A percentile compares a stretch with the other conserved stretches of the same genome.
Evolutionary conservation across 306 rosid genomes (phyloP).

Genomic region (Luffa aegyptiaca): DNA sequence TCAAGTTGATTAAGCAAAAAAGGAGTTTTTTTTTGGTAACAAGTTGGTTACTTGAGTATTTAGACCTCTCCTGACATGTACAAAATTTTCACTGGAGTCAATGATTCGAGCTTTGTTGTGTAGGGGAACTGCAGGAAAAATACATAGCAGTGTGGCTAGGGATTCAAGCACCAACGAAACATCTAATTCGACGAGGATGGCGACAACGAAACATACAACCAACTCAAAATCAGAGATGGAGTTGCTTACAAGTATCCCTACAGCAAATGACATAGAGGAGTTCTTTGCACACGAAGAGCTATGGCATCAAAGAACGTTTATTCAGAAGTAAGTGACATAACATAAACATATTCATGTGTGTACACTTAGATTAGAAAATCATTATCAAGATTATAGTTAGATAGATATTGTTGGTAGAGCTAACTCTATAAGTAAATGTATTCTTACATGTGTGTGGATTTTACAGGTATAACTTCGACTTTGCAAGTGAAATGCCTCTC

Average conservation of each 20-base stretch:
- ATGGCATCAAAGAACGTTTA: conserved; percentile 61
- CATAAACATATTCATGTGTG: not conserved
- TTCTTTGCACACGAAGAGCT: conserved; percentile 67
- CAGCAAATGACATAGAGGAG: conserved; percentile 68
- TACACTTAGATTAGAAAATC: not conserved
- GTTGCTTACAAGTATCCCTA: conserved; percentile 47
- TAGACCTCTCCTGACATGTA: not conserved
- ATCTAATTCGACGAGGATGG: conserved; percentile 60
- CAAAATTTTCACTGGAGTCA: not conserved
- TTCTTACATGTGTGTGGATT: not conserved
- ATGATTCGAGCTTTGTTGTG: not conserved
- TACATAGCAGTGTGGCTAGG: conserved; percentile 44
- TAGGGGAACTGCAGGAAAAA: conserved; percentile 75
- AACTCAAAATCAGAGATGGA: conserved; percentile 21
- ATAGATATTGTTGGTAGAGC: not conserved
- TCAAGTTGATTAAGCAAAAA: not conserved
- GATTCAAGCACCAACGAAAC: conserved; percentile 14
- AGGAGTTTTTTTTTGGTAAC: not conserved
- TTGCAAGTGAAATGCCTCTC: conserved; percentile 55
- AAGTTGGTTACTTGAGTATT: not conserved
- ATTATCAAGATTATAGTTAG: not conserved
- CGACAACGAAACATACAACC: conserved; percentile 12
- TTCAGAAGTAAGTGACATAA: conserved; percentile 43
- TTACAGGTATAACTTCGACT: conserved; percentile 83
- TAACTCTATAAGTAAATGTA: too few relatives aligned